Evolutionary conservation across 1,139 yeast genomes (phyloP).

Genomic region (Nakaseomyces uthaithaninus): DNA sequence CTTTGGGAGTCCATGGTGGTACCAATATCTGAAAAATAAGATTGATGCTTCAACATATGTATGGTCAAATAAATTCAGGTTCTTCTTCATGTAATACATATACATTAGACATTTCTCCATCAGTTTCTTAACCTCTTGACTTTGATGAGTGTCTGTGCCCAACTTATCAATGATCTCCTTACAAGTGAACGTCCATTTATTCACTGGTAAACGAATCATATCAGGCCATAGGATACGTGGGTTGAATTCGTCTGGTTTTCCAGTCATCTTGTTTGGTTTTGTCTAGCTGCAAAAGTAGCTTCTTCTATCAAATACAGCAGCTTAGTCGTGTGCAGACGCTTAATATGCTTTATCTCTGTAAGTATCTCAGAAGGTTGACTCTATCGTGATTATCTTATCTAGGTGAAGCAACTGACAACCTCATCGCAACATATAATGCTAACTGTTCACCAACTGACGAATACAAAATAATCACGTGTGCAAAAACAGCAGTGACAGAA

Average conservation of each 20-base stretch:
- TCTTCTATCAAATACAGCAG: no score
- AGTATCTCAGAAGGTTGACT: no score
- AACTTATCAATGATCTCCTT: constrained; percentile 28
- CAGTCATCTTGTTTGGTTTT: not conserved
- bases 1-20: constrained; percentile 24
- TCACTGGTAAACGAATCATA: constrained; percentile 27
- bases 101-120: constrained; percentile 32
- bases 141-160: constrained; percentile 19
- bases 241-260: constrained; percentile 17
- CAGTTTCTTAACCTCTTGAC: constrained; percentile 23
- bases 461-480: no score
- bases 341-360: no score
- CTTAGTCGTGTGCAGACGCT: no score
- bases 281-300: no score
- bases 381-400: no score
- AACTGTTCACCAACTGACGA: no score
- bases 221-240: constrained; percentile 32
- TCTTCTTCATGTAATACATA: constrained; percentile 30
- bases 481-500: no score
- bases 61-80: constrained; percentile 30
- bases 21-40: constrained; percentile 32
- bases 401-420: no score
- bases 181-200: constrained; percentile 28
- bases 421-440: no score
- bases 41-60: constrained; percentile 32